phyloP scores from a whole-genome alignment of 441 rosid species.

The Cnidoscolus chayamansa region DNA sequence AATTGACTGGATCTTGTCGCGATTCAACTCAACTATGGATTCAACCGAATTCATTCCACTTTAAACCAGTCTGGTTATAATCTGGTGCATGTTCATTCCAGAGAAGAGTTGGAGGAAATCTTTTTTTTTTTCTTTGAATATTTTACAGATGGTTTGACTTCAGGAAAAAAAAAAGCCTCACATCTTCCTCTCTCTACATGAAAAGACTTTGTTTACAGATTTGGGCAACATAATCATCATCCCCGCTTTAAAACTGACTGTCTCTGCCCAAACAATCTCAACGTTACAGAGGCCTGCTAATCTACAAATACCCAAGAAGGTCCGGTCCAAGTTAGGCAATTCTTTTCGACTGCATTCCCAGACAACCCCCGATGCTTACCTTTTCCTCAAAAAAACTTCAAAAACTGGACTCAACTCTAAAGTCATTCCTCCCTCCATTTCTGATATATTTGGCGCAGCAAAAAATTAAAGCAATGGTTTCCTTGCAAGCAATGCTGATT shows the following conservation, averaged over 20 bases:
- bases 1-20: too few relatives aligned
- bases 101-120: too few relatives aligned
- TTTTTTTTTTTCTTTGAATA: too few relatives aligned
- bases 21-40: too few relatives aligned
- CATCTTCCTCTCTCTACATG: not conserved
- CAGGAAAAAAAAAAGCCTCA: not conserved
- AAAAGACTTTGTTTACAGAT: constrained; percentile 4
- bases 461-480: constrained; percentile 15
- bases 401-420: not conserved
- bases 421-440: not conserved
- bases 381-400: not conserved
- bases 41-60: too few relatives aligned
- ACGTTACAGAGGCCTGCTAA: not conserved
- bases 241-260: too few relatives aligned
- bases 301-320: not conserved
- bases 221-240: not conserved
- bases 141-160: not conserved
- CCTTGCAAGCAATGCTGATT: constrained; percentile 37
- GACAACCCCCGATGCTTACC: not conserved
- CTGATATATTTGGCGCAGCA: not conserved
- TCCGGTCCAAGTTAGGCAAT: not conserved
- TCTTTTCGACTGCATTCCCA: not conserved
- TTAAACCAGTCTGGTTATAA: too few relatives aligned
- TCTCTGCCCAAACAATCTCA: too few relatives aligned
- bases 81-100: too few relatives aligned